Conservation (phyloP, 108 stramenopile genomes). For the Pseudonitzschia delicatissima region DNA sequence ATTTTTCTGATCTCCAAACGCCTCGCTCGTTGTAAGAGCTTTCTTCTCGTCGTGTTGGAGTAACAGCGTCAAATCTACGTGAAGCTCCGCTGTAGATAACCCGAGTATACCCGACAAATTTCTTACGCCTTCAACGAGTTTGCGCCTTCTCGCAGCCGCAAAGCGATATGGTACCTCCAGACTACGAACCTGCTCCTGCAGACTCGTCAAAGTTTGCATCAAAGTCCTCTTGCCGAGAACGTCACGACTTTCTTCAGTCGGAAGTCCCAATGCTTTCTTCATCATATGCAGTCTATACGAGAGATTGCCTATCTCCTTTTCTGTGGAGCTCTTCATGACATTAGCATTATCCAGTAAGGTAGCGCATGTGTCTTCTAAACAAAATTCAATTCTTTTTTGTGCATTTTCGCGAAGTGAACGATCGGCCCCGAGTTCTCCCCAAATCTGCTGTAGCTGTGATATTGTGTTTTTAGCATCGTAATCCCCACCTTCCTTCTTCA, state of each 20-base stretch:
- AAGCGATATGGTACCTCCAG: constrained; percentile 34
- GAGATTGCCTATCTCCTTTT: constrained; percentile 30
- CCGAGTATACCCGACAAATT: constrained; percentile 18
- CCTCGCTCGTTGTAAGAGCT: not conserved
- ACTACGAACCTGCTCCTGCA: constrained; percentile 24
- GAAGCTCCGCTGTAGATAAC: constrained; percentile 18
- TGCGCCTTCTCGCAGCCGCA: constrained; percentile 35
- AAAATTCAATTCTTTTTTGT: constrained; percentile 43
- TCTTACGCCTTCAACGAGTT: constrained; percentile 29
- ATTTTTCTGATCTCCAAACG: not conserved
- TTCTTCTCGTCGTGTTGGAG: constrained; percentile 5
- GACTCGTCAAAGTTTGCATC: constrained; percentile 26
- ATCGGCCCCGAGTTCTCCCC: constrained; percentile 54
- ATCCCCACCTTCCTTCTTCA: constrained; percentile 34
- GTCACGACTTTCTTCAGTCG: not conserved
- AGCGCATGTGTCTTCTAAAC: constrained; percentile 60
- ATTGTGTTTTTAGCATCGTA: constrained; percentile 42
- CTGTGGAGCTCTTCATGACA: constrained; percentile 31
- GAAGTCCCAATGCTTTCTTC: constrained; percentile 35
- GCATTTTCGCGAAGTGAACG: constrained; percentile 40
- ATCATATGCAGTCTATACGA: constrained; percentile 29
- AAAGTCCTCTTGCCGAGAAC: constrained; percentile 11
- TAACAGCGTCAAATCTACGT: constrained; percentile 12
- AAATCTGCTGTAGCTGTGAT: constrained; percentile 50
- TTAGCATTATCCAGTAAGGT: constrained; percentile 49